These are phyloP conservation scores for Hypoxylon sp. DNA, from an alignment of 2,329 filamentous ascomycete genomes.

Conservation along the genomic window DNA sequence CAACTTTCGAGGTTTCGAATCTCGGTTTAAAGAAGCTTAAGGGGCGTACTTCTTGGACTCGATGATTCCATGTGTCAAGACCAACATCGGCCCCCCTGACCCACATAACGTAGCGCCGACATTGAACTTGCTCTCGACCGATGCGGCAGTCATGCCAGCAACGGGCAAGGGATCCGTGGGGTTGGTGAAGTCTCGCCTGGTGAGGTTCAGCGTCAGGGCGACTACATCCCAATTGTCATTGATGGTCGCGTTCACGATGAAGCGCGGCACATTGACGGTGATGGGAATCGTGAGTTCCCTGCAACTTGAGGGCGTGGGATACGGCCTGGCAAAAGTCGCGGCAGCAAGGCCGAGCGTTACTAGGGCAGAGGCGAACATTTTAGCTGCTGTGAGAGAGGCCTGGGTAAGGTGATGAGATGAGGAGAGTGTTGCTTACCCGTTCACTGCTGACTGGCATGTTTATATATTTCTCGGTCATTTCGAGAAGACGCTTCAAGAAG, in stretches of 20 bases:
- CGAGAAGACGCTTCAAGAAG: background rate
- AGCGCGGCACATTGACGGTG: conserved; percentile 50
- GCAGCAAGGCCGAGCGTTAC: conserved; percentile 27
- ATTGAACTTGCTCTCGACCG: conserved; percentile 48
- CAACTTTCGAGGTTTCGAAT: background rate
- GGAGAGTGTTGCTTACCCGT: conserved; percentile 11
- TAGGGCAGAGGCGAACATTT: conserved; percentile 33
- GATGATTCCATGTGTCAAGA: conserved; percentile 53
- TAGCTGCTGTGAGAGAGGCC: conserved; percentile 7
- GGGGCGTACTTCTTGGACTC: conserved; percentile 52
- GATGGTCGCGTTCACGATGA: conserved; percentile 47
- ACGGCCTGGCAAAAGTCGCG: conserved; percentile 23
- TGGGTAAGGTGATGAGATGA: conserved; percentile 9
- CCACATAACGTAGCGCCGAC: conserved; percentile 53
- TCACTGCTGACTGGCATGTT: background rate
- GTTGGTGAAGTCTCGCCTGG: conserved; percentile 46
- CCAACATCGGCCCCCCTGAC: conserved; percentile 46
- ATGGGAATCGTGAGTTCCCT: conserved; percentile 51
- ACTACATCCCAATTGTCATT: conserved; percentile 53
- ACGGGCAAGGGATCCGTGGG: conserved; percentile 49
- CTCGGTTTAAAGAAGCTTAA: background rate
- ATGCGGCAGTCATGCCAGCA: conserved; percentile 39
- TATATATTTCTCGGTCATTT: conserved; percentile 22
- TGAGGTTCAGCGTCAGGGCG: conserved; percentile 51
- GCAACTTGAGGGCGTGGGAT: conserved; percentile 37